Conservation (phyloP, 768 basidiomycete species). For the Solioccasus polychromus region DNA sequence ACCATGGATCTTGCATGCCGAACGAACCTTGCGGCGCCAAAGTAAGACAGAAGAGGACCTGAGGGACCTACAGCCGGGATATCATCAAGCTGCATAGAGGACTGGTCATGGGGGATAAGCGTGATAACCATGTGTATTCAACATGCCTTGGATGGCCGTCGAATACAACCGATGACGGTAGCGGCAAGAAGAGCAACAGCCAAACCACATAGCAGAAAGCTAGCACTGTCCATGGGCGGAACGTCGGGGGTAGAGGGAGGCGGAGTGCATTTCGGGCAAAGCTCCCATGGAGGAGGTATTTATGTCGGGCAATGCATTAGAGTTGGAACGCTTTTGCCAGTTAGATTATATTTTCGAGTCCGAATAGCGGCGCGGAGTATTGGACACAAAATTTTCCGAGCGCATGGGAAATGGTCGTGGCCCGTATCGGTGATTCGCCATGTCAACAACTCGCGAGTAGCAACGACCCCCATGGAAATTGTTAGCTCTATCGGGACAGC, state of each 20-base stretch:
- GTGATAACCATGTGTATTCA: not conserved
- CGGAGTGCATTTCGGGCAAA: constrained; percentile 27
- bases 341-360: constrained; percentile 29
- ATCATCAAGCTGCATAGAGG: constrained; percentile 19
- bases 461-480: constrained; percentile 11
- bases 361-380: constrained; percentile 22
- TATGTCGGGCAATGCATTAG: constrained; percentile 30
- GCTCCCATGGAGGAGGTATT: constrained; percentile 27
- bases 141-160: constrained; percentile 27
- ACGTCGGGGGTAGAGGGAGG: constrained; percentile 20
- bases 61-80: constrained; percentile 39
- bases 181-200: constrained; percentile 13
- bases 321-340: constrained; percentile 25
- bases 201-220: constrained; percentile 20
- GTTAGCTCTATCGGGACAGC: constrained; percentile 11
- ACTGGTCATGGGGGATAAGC: not conserved
- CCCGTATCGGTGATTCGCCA: constrained; percentile 9
- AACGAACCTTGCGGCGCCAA: constrained; percentile 30
- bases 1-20: constrained; percentile 32
- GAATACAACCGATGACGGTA: constrained; percentile 16
- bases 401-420: constrained; percentile 8
- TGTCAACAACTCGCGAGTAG: constrained; percentile 17
- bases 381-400: constrained; percentile 11
- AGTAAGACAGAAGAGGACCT: constrained; percentile 32
- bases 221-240: constrained; percentile 26